Percentiles rank a stretch among this genome's conserved stretches.
Conservation (phyloP, 208 protist species). For the Leishmania aethiopica region DNA sequence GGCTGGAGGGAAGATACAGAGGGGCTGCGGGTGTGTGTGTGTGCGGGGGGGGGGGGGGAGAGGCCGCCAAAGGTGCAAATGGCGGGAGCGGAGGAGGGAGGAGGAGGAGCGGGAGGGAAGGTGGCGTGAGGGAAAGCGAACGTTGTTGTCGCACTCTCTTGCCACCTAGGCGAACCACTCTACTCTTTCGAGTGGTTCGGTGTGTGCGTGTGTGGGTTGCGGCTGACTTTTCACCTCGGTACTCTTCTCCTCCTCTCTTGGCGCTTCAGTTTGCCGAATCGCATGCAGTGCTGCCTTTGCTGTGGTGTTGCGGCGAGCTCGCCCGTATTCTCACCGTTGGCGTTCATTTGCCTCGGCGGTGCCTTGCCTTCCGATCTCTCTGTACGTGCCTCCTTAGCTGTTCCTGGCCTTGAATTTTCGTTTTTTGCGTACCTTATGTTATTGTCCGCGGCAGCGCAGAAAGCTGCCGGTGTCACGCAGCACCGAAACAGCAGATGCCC, state of each 20-base stretch:
- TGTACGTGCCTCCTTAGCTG: background rate
- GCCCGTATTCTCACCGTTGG: background rate
- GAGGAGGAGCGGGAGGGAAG: background rate
- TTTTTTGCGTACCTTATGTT: background rate
- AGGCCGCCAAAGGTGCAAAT: background rate
- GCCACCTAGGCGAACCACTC: background rate
- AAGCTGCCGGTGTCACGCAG: background rate
- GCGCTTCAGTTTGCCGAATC: background rate
- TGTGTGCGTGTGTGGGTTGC: background rate
- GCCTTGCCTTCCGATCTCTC: background rate
- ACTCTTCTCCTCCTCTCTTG: background rate
- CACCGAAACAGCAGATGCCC: background rate
- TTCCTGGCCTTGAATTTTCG: background rate
- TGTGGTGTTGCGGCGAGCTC: background rate
- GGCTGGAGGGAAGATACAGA: too few species aligned
- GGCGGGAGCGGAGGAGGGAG: background rate
- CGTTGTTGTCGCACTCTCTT: background rate
- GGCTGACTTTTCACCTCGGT: background rate
- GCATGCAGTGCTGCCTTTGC: background rate
- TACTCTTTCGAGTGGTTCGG: background rate
- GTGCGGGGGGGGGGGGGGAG: too few species aligned
- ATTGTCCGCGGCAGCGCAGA: background rate
- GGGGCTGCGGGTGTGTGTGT: too few species aligned
- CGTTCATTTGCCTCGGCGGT: background rate
- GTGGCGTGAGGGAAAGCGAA: too few species aligned